These are phyloP conservation scores for Dacryopinax primogenitus DNA, from an alignment of 768 basidiomycete species.

Conservation along the genomic window DNA sequence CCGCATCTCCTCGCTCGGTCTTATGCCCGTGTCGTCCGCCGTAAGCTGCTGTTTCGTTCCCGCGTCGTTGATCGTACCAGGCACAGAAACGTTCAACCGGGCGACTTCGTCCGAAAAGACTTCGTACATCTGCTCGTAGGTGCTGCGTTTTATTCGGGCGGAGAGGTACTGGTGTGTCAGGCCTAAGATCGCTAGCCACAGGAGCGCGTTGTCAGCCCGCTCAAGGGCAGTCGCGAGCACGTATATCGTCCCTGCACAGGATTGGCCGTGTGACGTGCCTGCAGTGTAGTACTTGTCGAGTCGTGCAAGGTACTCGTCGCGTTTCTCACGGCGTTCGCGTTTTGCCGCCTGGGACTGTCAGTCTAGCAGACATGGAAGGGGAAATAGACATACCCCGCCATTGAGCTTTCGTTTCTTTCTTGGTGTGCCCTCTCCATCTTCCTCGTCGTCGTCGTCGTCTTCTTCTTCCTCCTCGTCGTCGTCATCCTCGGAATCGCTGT, in stretches of 20 bases:
- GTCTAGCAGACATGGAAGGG: not conserved
- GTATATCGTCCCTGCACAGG: conserved; percentile 79
- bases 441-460: conserved; percentile 20
- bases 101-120: conserved; percentile 86
- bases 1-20: conserved; percentile 75
- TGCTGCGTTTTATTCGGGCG: conserved; percentile 72
- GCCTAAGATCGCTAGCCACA: conserved; percentile 92
- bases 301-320: conserved; percentile 45
- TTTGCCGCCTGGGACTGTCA: conserved; percentile 32
- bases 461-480: conserved; percentile 22
- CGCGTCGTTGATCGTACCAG: conserved; percentile 16
- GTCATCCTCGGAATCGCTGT: conserved; percentile 21
- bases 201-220: conserved; percentile 80
- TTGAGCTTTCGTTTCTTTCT: conserved; percentile 16
- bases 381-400: not conserved
- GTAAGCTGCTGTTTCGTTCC: conserved; percentile 16
- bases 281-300: conserved; percentile 71
- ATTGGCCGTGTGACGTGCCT: conserved; percentile 81
- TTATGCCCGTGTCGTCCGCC: conserved; percentile 75
- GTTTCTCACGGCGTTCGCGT: conserved; percentile 58
- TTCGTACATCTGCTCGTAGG: conserved; percentile 68
- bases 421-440: conserved; percentile 14
- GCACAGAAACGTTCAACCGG: conserved; percentile 62
- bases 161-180: conserved; percentile 86
- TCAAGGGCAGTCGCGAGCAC: conserved; percentile 82